phyloP scores from a whole-genome alignment of 2,329 filamentous ascomycete genomes.

The Periconia sp. region DNA sequence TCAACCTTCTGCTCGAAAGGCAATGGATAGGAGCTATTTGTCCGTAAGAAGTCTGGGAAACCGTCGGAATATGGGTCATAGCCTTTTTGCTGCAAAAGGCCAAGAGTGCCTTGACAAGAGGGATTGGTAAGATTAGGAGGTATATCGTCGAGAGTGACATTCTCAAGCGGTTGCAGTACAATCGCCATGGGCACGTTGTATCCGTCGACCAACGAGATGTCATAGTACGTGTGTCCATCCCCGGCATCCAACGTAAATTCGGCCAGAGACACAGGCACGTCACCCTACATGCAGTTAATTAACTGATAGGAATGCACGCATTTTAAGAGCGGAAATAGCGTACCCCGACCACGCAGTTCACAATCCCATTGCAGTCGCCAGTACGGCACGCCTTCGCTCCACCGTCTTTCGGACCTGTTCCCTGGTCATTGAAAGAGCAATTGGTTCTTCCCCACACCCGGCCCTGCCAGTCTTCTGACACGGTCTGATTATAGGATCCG shows the following conservation, averaged over 20 bases:
- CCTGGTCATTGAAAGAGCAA: conserved; percentile 74
- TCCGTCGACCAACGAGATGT: conserved; percentile 83
- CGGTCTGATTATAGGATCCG: conserved; percentile 65
- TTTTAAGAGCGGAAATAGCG: conserved; percentile 39
- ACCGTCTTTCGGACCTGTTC: conserved; percentile 58
- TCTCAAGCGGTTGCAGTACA: conserved; percentile 58
- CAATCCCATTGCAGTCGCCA: conserved; percentile 75
- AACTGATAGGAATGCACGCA: background rate
- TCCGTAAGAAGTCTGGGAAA: conserved; percentile 60
- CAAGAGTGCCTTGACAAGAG: conserved; percentile 75
- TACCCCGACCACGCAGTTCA: conserved; percentile 74
- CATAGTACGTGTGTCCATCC: conserved; percentile 75
- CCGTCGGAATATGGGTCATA: conserved; percentile 60
- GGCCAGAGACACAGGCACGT: conserved; percentile 75
- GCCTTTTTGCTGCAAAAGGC: conserved; percentile 57
- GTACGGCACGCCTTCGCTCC: conserved; percentile 69
- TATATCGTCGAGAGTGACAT: conserved; percentile 65
- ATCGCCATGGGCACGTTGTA: conserved; percentile 78
- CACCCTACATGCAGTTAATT: conserved; percentile 59
- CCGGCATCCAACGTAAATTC: conserved; percentile 80
- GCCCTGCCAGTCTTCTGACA: conserved; percentile 78
- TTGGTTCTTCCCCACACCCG: conserved; percentile 85
- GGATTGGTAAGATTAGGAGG: conserved; percentile 79
- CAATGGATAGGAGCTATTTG: conserved; percentile 70
- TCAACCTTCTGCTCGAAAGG: conserved; percentile 69